Percentiles rank a stretch among this genome's conserved stretches.
phyloP scores from a whole-genome alignment of 148 eudicot genomes.

The Arbutus unedo region DNA sequence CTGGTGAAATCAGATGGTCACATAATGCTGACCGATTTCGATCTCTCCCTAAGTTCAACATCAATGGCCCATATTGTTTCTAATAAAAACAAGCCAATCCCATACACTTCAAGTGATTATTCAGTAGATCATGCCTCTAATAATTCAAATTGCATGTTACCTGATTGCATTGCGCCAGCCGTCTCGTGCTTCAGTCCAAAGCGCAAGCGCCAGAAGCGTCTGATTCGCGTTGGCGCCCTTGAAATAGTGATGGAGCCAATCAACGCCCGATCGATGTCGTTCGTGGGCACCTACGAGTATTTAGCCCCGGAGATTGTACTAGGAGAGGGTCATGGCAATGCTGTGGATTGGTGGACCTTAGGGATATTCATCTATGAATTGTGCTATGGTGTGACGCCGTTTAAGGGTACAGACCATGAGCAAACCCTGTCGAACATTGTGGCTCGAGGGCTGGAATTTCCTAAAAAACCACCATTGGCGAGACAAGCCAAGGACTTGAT shows the following conservation, averaged over 20 bases:
- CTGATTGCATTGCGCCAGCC: constrained; percentile 29
- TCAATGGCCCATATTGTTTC: constrained; percentile 26
- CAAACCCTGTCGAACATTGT: constrained; percentile 40
- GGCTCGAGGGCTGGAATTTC: constrained; percentile 42
- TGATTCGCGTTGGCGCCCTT: background rate
- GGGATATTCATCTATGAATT: constrained; percentile 45
- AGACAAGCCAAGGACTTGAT: constrained; percentile 32
- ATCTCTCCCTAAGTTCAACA: constrained; percentile 36
- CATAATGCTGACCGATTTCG: constrained; percentile 50
- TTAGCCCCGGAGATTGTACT: constrained; percentile 50
- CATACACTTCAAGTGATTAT: background rate
- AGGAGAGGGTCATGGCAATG: constrained; percentile 49
- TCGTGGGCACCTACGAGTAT: constrained; percentile 59
- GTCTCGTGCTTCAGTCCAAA: constrained; percentile 27
- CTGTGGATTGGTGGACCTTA: constrained; percentile 62
- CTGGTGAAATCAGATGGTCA: constrained; percentile 46
- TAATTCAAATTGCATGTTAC: constrained; percentile 27
- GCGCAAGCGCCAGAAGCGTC: background rate
- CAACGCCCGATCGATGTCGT: constrained; percentile 46
- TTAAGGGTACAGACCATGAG: constrained; percentile 44
- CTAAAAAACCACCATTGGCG: constrained; percentile 28
- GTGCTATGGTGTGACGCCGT: constrained; percentile 46
- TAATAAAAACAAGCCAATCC: background rate
- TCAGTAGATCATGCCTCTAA: background rate
- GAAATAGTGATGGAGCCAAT: constrained; percentile 46